phyloP scores from a whole-genome alignment of 345 rosid genomes.

The Salix suchowensis region DNA sequence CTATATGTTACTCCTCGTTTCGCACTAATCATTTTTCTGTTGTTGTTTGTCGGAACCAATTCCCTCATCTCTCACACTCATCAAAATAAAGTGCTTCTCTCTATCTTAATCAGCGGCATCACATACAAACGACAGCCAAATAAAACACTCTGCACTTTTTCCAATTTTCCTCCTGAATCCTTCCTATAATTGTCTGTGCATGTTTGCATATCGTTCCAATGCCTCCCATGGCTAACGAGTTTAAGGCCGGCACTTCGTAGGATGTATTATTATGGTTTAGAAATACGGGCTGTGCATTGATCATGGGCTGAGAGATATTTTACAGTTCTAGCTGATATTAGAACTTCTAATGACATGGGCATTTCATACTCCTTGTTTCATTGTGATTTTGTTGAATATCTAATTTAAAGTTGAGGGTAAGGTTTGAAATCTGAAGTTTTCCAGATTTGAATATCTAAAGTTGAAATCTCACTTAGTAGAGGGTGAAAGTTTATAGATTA shows the following conservation, averaged over 20 bases:
- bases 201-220: neutral
- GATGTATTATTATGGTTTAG: neutral
- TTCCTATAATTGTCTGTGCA: neutral
- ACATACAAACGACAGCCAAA: constrained; percentile 16
- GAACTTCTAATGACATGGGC: neutral
- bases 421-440: no score
- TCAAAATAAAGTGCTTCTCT: neutral
- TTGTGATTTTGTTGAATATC: neutral
- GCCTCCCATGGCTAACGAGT: neutral
- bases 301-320: neutral
- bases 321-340: neutral
- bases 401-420: no score
- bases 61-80: neutral
- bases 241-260: neutral
- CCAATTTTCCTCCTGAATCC: constrained; percentile 16
- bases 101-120: constrained; percentile 2
- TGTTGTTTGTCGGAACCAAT: neutral
- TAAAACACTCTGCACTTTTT: constrained; percentile 23
- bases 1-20: constrained; percentile 10
- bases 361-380: neutral
- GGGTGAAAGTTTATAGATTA: neutral
- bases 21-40: constrained; percentile 23
- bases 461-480: neutral
- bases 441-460: neutral
- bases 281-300: neutral